A percentile compares a stretch with the other conserved stretches of the same genome.
phyloP scores from a whole-genome alignment of 768 basidiomycete species.

The Boletus rubescentipes region DNA sequence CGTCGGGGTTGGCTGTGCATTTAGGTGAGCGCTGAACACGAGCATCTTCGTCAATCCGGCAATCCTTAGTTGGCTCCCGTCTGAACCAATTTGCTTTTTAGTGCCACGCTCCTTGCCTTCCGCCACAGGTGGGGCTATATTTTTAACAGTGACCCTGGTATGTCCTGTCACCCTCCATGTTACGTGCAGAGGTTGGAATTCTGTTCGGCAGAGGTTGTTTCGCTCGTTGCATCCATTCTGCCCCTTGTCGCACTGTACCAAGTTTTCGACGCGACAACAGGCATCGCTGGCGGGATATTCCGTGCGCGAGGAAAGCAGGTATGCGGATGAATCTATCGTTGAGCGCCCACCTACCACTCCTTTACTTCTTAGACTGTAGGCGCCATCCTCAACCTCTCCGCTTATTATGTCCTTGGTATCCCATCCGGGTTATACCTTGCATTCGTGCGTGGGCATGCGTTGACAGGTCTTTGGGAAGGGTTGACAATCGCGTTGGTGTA shows the following conservation, averaged over 20 bases:
- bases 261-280: constrained; percentile 76
- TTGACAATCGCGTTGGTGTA: constrained; percentile 66
- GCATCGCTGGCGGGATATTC: constrained; percentile 73
- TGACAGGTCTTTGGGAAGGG: constrained; percentile 85
- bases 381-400: constrained; percentile 57
- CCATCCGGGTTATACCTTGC: constrained; percentile 79
- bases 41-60: neutral
- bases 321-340: neutral
- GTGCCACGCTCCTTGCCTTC: constrained; percentile 58
- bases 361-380: constrained; percentile 53
- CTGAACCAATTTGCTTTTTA: constrained; percentile 18
- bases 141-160: constrained; percentile 67
- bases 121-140: constrained; percentile 67
- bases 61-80: neutral
- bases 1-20: too few species aligned
- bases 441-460: constrained; percentile 53
- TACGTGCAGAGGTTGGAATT: neutral
- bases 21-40: too few species aligned
- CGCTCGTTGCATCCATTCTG: constrained; percentile 57
- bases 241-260: constrained; percentile 79
- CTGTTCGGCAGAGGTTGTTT: constrained; percentile 40
- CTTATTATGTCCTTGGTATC: constrained; percentile 82
- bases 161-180: constrained; percentile 7
- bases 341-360: neutral
- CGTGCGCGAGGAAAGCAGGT: constrained; percentile 79